Conservation (phyloP, 176 grass and related monocot genomes). For the Ampelocalamus luodianensis region DNA sequence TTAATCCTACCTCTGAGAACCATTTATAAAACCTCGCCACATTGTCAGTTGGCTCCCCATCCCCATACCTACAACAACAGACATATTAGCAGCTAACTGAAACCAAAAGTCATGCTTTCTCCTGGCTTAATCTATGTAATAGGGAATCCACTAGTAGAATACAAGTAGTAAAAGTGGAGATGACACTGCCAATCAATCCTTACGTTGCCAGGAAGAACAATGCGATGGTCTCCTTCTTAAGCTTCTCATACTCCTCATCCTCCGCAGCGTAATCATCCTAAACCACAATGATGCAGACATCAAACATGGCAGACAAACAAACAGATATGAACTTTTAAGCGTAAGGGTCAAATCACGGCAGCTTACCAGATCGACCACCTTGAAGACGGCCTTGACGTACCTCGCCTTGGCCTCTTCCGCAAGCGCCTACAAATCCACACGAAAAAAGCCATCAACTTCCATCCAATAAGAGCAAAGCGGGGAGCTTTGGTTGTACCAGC, state of each 20-base stretch:
- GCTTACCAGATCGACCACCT: slow-evolving; percentile 87
- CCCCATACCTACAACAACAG: slow-evolving; percentile 66
- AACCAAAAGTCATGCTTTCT: neutral
- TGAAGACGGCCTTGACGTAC: slow-evolving; percentile 84
- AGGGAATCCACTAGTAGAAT: neutral
- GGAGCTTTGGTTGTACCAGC: neutral
- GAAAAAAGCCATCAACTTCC: neutral
- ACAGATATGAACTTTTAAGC: neutral
- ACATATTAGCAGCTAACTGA: neutral
- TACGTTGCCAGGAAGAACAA: slow-evolving; percentile 97
- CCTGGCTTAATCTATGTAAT: neutral
- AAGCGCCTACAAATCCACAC: slow-evolving; percentile 61
- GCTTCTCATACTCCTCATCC: slow-evolving; percentile 78
- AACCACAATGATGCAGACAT: neutral
- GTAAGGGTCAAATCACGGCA: neutral
- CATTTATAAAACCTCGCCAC: slow-evolving; percentile 84
- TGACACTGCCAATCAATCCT: neutral
- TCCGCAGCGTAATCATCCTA: slow-evolving; percentile 85
- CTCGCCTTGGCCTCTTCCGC: slow-evolving; percentile 83
- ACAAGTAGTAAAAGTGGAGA: neutral
- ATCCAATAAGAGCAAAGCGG: neutral
- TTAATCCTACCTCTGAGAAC: slow-evolving; percentile 59
- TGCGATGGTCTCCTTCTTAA: slow-evolving; percentile 84
- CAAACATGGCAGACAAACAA: neutral
- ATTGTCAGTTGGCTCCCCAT: slow-evolving; percentile 93